These are phyloP conservation scores for Fusarium tuaranense DNA, from an alignment of 2,329 filamentous ascomycete genomes.

Conservation along the genomic window DNA sequence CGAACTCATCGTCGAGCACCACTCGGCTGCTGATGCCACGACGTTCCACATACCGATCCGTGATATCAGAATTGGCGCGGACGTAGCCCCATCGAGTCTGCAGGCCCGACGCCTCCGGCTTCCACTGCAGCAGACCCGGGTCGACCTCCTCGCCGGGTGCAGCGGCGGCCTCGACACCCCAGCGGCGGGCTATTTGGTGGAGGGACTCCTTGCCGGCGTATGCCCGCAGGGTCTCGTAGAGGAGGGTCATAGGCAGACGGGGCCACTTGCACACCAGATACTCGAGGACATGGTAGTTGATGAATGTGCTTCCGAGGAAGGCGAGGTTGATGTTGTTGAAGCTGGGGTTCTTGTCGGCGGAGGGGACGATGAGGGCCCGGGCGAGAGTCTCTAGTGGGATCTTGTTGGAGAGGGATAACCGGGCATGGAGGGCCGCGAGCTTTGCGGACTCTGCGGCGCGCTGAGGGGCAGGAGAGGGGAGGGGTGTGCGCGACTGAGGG, in stretches of 20 bases:
- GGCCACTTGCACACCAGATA: conserved; percentile 90
- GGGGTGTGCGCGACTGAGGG: conserved; percentile 46
- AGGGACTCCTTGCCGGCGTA: conserved; percentile 84
- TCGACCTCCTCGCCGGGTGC: conserved; percentile 92
- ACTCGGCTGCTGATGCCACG: conserved; percentile 81
- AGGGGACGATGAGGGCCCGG: conserved; percentile 84
- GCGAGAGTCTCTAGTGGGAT: conserved; percentile 89
- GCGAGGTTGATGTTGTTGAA: conserved; percentile 93
- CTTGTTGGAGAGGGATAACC: conserved; percentile 83
- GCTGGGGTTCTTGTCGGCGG: conserved; percentile 80
- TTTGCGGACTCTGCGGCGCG: conserved; percentile 82
- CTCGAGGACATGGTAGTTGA: conserved; percentile 91
- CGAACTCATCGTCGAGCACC: conserved; percentile 87
- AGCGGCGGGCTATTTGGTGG: conserved; percentile 79
- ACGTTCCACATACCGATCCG: conserved; percentile 61
- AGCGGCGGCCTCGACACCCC: conserved; percentile 92
- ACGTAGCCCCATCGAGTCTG: conserved; percentile 64
- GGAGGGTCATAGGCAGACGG: conserved; percentile 87
- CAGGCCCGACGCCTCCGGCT: conserved; percentile 58
- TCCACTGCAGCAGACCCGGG: conserved; percentile 88
- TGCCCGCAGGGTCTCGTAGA: conserved; percentile 87
- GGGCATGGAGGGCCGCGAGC: conserved; percentile 90
- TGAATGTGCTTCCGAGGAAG: conserved; percentile 82
- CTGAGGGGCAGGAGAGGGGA: conserved; percentile 79
- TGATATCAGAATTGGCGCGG: conserved; percentile 61